phyloP scores from a whole-genome alignment of 164 flowering plant genomes.

The Nelumbo lutea region DNA sequence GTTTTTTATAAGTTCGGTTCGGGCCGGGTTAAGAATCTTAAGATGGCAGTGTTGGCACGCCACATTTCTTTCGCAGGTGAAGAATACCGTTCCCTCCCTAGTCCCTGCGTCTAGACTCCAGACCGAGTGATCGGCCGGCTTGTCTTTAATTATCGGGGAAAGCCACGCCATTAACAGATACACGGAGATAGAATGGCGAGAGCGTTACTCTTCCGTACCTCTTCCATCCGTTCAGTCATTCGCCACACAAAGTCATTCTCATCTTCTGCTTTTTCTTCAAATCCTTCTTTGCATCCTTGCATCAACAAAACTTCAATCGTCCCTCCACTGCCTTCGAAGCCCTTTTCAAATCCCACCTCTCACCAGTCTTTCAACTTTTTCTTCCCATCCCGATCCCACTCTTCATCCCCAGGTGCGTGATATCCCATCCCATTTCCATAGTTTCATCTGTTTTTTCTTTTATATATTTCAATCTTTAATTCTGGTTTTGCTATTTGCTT shows the following conservation, averaged over 20 bases:
- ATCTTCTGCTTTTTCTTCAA: neutral
- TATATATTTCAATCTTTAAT: neutral
- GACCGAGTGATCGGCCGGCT: no score
- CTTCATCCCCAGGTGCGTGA: neutral
- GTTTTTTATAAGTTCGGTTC: no score
- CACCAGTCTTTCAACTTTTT: neutral
- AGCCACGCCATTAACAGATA: no score
- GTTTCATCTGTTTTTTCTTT: neutral
- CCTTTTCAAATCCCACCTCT: neutral
- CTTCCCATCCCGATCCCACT: neutral
- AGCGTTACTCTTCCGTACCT: conserved; percentile 3
- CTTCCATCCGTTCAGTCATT: neutral
- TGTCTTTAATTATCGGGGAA: no score
- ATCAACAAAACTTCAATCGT: neutral
- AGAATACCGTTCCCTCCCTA: no score
- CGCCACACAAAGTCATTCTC: neutral
- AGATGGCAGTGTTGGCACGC: no score
- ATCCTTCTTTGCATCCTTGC: neutral
- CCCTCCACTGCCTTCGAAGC: neutral
- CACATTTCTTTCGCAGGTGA: no score
- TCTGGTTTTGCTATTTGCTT: no score
- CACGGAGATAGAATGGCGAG: conserved; percentile 3
- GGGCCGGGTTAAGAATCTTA: no score
- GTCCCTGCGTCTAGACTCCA: no score
- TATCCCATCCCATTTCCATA: neutral